These are phyloP conservation scores for Fusarium euwallaceae DNA, from an alignment of 2,329 filamentous ascomycete species.

Conservation along the genomic window DNA sequence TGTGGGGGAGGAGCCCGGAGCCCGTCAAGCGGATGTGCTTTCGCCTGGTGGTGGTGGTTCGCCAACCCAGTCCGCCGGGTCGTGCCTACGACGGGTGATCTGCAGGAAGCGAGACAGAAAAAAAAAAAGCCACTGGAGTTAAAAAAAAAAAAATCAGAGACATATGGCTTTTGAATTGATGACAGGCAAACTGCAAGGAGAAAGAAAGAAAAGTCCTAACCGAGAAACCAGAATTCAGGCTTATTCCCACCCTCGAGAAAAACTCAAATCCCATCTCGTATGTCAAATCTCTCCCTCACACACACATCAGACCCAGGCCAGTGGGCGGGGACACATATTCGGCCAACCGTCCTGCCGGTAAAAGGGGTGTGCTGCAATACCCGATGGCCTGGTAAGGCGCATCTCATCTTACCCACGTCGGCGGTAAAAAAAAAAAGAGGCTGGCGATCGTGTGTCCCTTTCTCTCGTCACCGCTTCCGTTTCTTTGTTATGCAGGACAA, in stretches of 20 bases:
- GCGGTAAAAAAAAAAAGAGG: background rate
- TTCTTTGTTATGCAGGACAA: background rate
- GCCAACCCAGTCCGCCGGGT: slow-evolving; percentile 7
- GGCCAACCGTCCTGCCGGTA: slow-evolving; percentile 29
- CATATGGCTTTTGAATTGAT: background rate
- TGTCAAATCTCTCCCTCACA: background rate
- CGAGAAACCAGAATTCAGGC: background rate
- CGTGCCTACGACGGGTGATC: background rate
- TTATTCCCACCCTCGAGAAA: background rate
- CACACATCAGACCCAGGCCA: slow-evolving; percentile 11
- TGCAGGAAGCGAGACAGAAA: slow-evolving; percentile 3
- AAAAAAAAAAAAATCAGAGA: background rate
- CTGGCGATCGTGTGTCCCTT: background rate
- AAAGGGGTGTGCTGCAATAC: slow-evolving; percentile 9
- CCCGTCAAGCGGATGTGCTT: background rate
- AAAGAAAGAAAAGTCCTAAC: background rate
- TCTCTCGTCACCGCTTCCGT: background rate
- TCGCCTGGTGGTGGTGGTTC: slow-evolving; percentile 3
- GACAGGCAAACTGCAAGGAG: background rate
- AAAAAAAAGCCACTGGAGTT: background rate
- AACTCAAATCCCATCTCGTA: background rate
- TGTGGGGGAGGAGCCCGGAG: background rate
- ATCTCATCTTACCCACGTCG: slow-evolving; percentile 12
- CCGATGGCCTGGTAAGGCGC: slow-evolving; percentile 29
- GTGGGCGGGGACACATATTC: slow-evolving; percentile 1